Base-by-base conservation (phyloP, 1,139 yeast genomes). In the Blastobotrys niveus region DNA sequence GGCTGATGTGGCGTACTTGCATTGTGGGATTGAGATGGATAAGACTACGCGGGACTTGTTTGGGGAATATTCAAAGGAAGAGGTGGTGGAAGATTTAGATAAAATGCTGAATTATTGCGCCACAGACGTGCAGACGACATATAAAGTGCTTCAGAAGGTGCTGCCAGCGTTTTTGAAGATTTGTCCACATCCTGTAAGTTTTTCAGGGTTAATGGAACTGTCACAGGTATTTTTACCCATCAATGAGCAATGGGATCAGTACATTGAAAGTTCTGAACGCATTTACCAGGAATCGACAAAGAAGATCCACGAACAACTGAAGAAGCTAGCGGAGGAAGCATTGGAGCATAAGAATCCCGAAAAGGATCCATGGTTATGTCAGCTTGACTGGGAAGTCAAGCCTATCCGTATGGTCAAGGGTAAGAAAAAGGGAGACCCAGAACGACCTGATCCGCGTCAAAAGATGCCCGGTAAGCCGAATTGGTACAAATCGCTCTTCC, bases 151-250 rank as follows among this genome's bases (percentile, higher is more conserved):
- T 51, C 70, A 74, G 46, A 77, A 77, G 48, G 74, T 88, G 0
- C 76, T 82, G 39, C 96, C 96, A 0, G 67, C 69, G 27, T 93
- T 85, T 58, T 64, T 77, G 33, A 57, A 67, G 25, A 75, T 79
- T 43, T 79, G 89, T 27, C 96, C 97, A 0, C 98, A 93, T 63
- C 97, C 98, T 0, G 95, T 89, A 1, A 86, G 95, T 20, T 84
- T 91, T 68, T 91, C 94, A 1, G 96, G 96, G 0, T 67, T 91
- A 46, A 72, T 83, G 51, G 82, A 80, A 50, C 70, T 93, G 59
- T 82, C 89, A 4, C 72, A 82, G n/a, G 76, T 85, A 44, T 76
- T 89, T 42, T 67, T 93, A 39, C 96, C 99, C 1, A 83, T 95
- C 1, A 78, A 85, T 17, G 67, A 73, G 27, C 55, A 66, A 8